Conservation (phyloP, 352 stramenopile species). For the Globisporangium middletonii region DNA sequence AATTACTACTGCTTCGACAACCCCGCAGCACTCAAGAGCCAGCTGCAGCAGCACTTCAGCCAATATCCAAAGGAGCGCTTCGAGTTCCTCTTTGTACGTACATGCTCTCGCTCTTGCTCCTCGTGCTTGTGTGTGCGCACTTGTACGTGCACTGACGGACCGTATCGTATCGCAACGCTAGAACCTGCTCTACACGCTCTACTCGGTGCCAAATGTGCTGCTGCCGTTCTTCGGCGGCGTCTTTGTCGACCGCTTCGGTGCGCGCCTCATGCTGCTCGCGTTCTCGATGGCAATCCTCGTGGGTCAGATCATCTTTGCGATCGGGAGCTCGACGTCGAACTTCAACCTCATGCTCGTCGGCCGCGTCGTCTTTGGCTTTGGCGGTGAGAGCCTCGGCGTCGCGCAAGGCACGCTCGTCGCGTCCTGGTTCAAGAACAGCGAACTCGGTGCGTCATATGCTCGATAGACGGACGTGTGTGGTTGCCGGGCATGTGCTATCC, state of each 20-base stretch:
- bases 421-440: conserved; percentile 92
- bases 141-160: background rate
- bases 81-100: conserved; percentile 76
- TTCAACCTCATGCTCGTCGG: conserved; percentile 83
- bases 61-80: conserved; percentile 65
- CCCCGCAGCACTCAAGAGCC: conserved; percentile 80
- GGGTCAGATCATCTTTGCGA: conserved; percentile 86
- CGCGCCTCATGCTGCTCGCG: conserved; percentile 74
- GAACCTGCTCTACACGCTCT: conserved; percentile 92
- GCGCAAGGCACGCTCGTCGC: conserved; percentile 87
- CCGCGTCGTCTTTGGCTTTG: conserved; percentile 89
- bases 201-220: conserved; percentile 91
- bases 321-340: conserved; percentile 72
- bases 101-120: no score
- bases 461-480: no score
- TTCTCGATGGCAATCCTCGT: conserved; percentile 82
- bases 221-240: conserved; percentile 92
- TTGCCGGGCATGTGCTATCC: no score
- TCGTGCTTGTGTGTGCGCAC: background rate
- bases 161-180: conserved; percentile 18
- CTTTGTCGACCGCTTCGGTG: conserved; percentile 86
- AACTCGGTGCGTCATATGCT: conserved; percentile 42
- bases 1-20: conserved; percentile 93
- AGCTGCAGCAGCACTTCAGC: conserved; percentile 83
- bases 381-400: conserved; percentile 89